Percentiles rank a stretch among this genome's conserved stretches.
phyloP scores from a whole-genome alignment of 2,329 filamentous ascomycete species.

The Ceratocystis cubensis region DNA sequence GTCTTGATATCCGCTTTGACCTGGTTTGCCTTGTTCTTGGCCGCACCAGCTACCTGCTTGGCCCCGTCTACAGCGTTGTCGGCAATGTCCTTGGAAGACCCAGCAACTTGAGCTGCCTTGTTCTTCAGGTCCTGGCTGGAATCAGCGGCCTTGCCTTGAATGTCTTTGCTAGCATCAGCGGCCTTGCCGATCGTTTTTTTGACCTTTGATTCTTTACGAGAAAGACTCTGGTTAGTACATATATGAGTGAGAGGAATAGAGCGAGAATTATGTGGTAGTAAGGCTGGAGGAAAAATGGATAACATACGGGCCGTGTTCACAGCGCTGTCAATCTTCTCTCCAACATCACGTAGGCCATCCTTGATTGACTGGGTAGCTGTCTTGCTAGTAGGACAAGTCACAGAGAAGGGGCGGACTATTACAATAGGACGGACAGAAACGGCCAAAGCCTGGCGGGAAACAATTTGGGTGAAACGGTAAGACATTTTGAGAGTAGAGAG shows the following conservation, averaged over 20 bases:
- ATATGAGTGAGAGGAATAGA: not conserved
- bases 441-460: conserved; percentile 34
- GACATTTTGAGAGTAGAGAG: conserved; percentile 10
- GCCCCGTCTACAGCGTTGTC: conserved; percentile 28
- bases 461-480: conserved; percentile 22
- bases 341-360: conserved; percentile 45
- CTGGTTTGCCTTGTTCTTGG: conserved; percentile 32
- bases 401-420: conserved; percentile 39
- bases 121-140: conserved; percentile 31
- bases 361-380: conserved; percentile 43
- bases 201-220: conserved; percentile 22
- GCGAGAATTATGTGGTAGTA: not conserved
- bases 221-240: not conserved
- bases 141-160: conserved; percentile 33
- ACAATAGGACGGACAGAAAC: conserved; percentile 9
- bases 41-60: conserved; percentile 33
- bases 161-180: conserved; percentile 29
- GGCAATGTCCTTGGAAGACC: conserved; percentile 29
- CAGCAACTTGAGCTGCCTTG: conserved; percentile 24
- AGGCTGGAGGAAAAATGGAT: not conserved
- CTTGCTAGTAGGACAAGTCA: conserved; percentile 35
- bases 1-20: conserved; percentile 33
- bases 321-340: conserved; percentile 48
- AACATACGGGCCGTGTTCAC: conserved; percentile 46
- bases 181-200: conserved; percentile 27